Percentiles rank a stretch among this genome's conserved stretches.
phyloP scores from a whole-genome alignment of 768 basidiomycete genomes.

The Collybiopsis confluens region DNA sequence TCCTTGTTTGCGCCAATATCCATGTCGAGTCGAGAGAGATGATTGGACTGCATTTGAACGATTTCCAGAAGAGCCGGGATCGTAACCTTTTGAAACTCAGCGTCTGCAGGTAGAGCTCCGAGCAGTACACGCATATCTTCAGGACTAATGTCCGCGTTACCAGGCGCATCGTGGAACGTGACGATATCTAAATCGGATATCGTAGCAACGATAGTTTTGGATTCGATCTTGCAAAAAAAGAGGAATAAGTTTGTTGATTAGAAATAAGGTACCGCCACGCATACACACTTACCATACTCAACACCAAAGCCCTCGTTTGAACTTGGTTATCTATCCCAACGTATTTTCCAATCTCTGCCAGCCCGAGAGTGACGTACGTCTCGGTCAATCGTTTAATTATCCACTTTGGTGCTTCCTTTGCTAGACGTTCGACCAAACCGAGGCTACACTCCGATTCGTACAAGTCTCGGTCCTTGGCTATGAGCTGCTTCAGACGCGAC shows the following conservation, averaged over 20 bases:
- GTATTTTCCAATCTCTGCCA: conserved; percentile 62
- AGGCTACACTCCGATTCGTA: conserved; percentile 59
- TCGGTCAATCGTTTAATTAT: conserved; percentile 73
- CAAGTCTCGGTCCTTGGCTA: background rate
- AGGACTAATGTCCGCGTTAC: conserved; percentile 40
- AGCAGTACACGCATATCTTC: conserved; percentile 4
- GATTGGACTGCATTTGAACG: conserved; percentile 49
- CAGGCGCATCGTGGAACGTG: conserved; percentile 63
- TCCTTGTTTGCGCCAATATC: conserved; percentile 64
- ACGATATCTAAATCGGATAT: conserved; percentile 70
- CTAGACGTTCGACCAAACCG: conserved; percentile 64
- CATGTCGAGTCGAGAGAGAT: conserved; percentile 47
- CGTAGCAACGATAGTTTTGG: conserved; percentile 62
- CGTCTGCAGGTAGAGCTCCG: background rate
- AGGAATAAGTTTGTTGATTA: background rate
- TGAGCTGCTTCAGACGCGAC: conserved; percentile 23
- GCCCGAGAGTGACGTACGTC: conserved; percentile 76
- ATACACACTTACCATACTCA: conserved; percentile 64
- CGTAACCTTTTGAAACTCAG: conserved; percentile 10
- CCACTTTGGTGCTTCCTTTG: conserved; percentile 73
- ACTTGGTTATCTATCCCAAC: conserved; percentile 24
- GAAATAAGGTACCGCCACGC: too few species aligned
- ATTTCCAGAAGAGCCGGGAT: background rate
- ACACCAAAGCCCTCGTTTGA: conserved; percentile 39
- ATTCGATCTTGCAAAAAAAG: conserved; percentile 53